Conservation (phyloP, 2,329 filamentous ascomycete species). For the Neofusicoccum umdonicola region DNA sequence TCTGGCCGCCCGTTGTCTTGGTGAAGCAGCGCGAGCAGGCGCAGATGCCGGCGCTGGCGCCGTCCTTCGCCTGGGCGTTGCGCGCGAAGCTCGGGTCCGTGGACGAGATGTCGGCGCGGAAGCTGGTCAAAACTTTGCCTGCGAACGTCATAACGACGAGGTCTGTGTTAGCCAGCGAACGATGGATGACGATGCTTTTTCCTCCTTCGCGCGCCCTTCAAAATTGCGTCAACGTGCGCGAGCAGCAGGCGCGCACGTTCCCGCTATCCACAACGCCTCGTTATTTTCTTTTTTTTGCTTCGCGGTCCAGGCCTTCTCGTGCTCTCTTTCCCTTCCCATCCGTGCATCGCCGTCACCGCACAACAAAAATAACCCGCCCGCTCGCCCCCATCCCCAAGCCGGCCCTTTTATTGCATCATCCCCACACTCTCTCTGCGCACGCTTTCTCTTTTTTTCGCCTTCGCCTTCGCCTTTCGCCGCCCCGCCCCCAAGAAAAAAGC, state of each 20-base stretch:
- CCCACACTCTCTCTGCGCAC: too few relatives aligned
- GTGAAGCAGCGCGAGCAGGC: constrained; percentile 7
- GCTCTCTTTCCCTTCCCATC: too few relatives aligned
- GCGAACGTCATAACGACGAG: not conserved
- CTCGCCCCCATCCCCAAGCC: too few relatives aligned
- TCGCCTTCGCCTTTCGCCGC: not conserved
- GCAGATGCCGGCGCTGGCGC: not conserved
- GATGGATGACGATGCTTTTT: not conserved
- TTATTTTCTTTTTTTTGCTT: not conserved
- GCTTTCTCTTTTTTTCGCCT: not conserved
- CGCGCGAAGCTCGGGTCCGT: constrained; percentile 11
- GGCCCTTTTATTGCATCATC: too few relatives aligned
- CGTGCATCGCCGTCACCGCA: too few relatives aligned
- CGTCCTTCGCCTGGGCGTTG: not conserved
- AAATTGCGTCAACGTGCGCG: not conserved
- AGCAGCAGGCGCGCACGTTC: not conserved
- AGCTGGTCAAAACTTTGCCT: constrained; percentile 6
- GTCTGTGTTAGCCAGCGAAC: not conserved
- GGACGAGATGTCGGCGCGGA: constrained; percentile 2
- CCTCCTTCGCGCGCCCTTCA: not conserved
- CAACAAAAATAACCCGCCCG: too few relatives aligned
- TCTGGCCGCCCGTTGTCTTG: not conserved
- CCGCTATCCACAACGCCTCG: not conserved
- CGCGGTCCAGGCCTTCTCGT: not conserved
- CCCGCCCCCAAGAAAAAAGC: not conserved